A percentile compares a stretch with the other conserved stretches of the same genome.
phyloP scores from a whole-genome alignment of 768 basidiomycete species.

The Phlegmacium glaucopus region DNA sequence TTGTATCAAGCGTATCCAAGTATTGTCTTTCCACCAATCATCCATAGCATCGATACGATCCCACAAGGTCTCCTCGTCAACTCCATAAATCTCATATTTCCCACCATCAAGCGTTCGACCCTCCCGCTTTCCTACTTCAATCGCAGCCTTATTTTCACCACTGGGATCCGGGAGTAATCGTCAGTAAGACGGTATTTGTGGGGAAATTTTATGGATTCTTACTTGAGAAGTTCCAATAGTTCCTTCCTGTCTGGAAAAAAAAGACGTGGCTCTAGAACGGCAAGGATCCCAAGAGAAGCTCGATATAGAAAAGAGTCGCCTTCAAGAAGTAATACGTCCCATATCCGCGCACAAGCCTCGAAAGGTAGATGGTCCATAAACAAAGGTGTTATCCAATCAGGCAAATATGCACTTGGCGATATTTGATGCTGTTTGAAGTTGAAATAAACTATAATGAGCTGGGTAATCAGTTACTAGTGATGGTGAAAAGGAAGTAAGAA shows the following conservation, averaged over 20 bases:
- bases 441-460: constrained; percentile 65
- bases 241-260: constrained; percentile 86
- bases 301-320: constrained; percentile 91
- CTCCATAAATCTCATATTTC: constrained; percentile 83
- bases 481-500: not conserved
- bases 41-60: constrained; percentile 78
- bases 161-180: constrained; percentile 31
- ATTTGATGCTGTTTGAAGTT: constrained; percentile 94
- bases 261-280: constrained; percentile 77
- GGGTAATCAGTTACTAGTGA: constrained; percentile 4
- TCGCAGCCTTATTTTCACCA: constrained; percentile 78
- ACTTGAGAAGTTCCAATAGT: constrained; percentile 76
- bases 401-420: constrained; percentile 80
- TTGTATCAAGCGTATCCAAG: constrained; percentile 79
- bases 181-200: constrained; percentile 1
- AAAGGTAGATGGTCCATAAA: constrained; percentile 88
- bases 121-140: constrained; percentile 79
- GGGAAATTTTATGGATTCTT: constrained; percentile 18
- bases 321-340: constrained; percentile 86
- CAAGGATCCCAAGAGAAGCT: constrained; percentile 76
- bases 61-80: constrained; percentile 85
- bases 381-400: constrained; percentile 76
- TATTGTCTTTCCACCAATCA: constrained; percentile 92
- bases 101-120: constrained; percentile 59
- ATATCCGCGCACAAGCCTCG: constrained; percentile 84